Evolutionary conservation across 495 filamentous ascomycete species (phyloP).

Genomic region (Penicillium roqueforti): DNA sequence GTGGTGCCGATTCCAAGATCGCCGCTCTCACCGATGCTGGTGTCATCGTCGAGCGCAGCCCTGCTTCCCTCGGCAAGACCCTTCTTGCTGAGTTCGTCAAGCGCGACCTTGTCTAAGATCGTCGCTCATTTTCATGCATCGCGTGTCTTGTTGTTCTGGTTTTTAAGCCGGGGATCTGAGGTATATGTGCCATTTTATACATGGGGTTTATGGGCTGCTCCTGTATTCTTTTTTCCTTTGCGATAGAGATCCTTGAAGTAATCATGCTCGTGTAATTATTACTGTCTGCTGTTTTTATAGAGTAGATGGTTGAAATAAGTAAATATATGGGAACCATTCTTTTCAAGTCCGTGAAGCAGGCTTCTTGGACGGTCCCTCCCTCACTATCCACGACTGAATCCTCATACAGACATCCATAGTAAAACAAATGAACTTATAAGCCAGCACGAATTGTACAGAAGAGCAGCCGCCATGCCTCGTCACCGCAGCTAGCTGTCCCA

Average conservation of each 20-base stretch:
- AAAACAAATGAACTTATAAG: too few species aligned
- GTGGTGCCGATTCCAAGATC: slow-evolving; percentile 97
- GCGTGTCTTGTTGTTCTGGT: slow-evolving; percentile 16
- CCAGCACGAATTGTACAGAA: too few species aligned
- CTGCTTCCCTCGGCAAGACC: slow-evolving; percentile 84
- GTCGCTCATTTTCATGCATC: slow-evolving; percentile 16
- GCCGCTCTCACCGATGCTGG: slow-evolving; percentile 86
- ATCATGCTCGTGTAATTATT: slow-evolving; percentile 31
- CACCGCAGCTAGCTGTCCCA: too few species aligned
- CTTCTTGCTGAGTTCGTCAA: slow-evolving; percentile 93
- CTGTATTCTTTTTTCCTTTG: slow-evolving; percentile 36
- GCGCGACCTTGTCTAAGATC: slow-evolving; percentile 79
- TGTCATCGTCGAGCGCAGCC: slow-evolving; percentile 93
- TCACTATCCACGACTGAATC: too few species aligned
- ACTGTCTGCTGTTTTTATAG: slow-evolving; percentile 10
- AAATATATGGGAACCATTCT: not conserved
- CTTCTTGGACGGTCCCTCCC: not conserved
- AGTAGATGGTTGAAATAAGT: slow-evolving; percentile 4
- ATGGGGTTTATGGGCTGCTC: slow-evolving; percentile 23
- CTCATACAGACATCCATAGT: too few species aligned
- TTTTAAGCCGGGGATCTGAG: slow-evolving; percentile 17
- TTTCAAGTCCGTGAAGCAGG: not conserved
- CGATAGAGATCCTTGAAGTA: slow-evolving; percentile 34
- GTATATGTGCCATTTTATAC: slow-evolving; percentile 24
- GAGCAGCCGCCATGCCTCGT: too few species aligned